Conservation (phyloP, 768 basidiomycete species). For the Amanita phalloides region DNA sequence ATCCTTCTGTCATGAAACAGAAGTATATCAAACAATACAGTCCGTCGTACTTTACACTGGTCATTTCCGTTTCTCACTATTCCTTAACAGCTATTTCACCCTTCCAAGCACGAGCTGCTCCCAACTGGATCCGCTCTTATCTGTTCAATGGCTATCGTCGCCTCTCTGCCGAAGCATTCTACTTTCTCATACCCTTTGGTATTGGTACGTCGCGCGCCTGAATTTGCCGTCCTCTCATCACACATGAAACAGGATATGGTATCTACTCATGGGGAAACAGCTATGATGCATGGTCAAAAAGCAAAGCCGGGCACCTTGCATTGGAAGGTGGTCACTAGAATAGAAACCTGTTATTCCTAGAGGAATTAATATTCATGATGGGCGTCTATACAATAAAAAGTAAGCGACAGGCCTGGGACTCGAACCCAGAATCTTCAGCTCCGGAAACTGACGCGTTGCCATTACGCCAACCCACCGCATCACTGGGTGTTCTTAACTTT, state of each 20-base stretch:
- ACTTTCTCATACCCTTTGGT: slow-evolving; percentile 71
- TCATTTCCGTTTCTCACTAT: slow-evolving; percentile 1
- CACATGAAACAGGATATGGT: slow-evolving; percentile 46
- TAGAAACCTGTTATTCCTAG: background rate
- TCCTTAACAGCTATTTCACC: slow-evolving; percentile 62
- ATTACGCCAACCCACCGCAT: slow-evolving; percentile 48
- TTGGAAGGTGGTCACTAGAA: slow-evolving; percentile 24
- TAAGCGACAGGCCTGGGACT: slow-evolving; percentile 45
- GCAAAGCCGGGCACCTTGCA: slow-evolving; percentile 74
- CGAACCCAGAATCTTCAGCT: slow-evolving; percentile 55
- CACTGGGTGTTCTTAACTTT: background rate
- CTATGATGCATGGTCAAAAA: slow-evolving; percentile 56
- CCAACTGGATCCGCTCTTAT: slow-evolving; percentile 62
- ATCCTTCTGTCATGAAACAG: slow-evolving; percentile 47
- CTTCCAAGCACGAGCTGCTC: slow-evolving; percentile 64
- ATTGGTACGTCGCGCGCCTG: slow-evolving; percentile 39
- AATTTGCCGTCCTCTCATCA: background rate
- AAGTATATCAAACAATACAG: slow-evolving; percentile 77
- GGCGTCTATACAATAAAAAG: background rate
- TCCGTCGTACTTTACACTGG: slow-evolving; percentile 29
- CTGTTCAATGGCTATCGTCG: slow-evolving; percentile 83
- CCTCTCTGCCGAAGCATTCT: slow-evolving; percentile 60
- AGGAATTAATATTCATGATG: background rate
- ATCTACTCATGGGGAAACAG: slow-evolving; percentile 74
- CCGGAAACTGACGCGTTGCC: slow-evolving; percentile 57